phyloP scores from a whole-genome alignment of 2,329 filamentous ascomycete species.

The Alternaria postmessia region DNA sequence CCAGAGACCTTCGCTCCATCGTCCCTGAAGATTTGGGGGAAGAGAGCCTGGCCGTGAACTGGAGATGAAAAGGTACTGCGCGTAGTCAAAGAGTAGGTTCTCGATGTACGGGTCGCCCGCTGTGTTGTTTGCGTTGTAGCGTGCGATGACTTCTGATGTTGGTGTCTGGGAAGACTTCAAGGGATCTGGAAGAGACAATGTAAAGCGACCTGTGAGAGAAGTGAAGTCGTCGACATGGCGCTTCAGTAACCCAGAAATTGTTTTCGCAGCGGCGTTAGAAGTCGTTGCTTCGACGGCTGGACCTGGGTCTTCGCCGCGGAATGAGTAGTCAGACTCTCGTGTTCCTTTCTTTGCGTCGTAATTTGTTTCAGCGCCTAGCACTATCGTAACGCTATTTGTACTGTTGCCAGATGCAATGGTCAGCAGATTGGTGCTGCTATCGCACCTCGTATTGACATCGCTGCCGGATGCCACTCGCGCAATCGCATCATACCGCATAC shows the following conservation, averaged over 20 bases:
- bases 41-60: constrained; percentile 60
- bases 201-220: constrained; percentile 52
- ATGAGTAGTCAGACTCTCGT: constrained; percentile 55
- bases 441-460: constrained; percentile 21
- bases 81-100: constrained; percentile 62
- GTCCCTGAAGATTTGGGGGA: constrained; percentile 65
- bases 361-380: constrained; percentile 58
- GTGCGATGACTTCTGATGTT: constrained; percentile 45
- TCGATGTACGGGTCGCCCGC: constrained; percentile 62
- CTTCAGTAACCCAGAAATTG: constrained; percentile 41
- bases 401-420: constrained; percentile 12
- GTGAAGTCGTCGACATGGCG: constrained; percentile 56
- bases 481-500: constrained; percentile 56
- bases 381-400: constrained; percentile 47
- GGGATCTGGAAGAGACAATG: constrained; percentile 57
- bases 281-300: constrained; percentile 49
- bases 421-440: constrained; percentile 15
- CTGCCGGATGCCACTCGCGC: constrained; percentile 38
- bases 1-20: constrained; percentile 59
- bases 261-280: constrained; percentile 45
- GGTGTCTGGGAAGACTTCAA: constrained; percentile 52
- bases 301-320: constrained; percentile 58
- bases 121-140: constrained; percentile 35
- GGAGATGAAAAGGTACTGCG: constrained; percentile 63
- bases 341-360: constrained; percentile 62